phyloP scores from a whole-genome alignment of 257 asterid genomes.

The Coffea eugenioides region DNA sequence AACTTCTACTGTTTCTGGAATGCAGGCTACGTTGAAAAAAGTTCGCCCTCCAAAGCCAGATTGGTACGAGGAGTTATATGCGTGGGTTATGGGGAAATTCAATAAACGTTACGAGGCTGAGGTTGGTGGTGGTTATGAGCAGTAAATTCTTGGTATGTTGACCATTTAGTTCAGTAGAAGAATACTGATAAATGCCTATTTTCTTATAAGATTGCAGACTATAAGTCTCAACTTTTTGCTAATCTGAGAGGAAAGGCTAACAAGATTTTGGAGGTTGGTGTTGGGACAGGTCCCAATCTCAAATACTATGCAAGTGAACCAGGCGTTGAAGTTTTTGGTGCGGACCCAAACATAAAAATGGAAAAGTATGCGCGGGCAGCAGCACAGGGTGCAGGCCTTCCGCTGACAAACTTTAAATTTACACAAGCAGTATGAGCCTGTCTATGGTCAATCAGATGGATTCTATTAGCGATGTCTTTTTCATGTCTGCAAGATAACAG shows the following conservation, averaged over 20 bases:
- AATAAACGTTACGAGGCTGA: conserved; percentile 71
- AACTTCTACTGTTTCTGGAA: conserved; percentile 7
- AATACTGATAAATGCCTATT: conserved; percentile 6
- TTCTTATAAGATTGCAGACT: conserved; percentile 64
- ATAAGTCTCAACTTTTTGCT: conserved; percentile 63
- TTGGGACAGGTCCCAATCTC: conserved; percentile 90
- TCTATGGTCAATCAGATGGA: too few species aligned
- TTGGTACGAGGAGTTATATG: conserved; percentile 94
- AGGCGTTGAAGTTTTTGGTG: conserved; percentile 52
- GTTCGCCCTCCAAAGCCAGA: conserved; percentile 82
- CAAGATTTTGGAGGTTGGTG: conserved; percentile 70
- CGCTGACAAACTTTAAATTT: conserved; percentile 20
- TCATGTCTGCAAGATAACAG: too few species aligned
- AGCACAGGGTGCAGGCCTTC: conserved; percentile 65
- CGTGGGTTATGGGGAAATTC: conserved; percentile 52
- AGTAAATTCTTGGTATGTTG: background rate
- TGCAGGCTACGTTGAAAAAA: conserved; percentile 60
- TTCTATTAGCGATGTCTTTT: too few species aligned
- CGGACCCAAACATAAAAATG: conserved; percentile 86
- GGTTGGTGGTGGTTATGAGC: conserved; percentile 40
- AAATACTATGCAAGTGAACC: conserved; percentile 62
- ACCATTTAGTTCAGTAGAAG: background rate
- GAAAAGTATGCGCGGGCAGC: conserved; percentile 73
- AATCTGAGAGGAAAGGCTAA: conserved; percentile 61
- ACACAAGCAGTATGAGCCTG: too few species aligned